Conservation (phyloP, 805 yeast species). For the Ogataea populi-albae region DNA sequence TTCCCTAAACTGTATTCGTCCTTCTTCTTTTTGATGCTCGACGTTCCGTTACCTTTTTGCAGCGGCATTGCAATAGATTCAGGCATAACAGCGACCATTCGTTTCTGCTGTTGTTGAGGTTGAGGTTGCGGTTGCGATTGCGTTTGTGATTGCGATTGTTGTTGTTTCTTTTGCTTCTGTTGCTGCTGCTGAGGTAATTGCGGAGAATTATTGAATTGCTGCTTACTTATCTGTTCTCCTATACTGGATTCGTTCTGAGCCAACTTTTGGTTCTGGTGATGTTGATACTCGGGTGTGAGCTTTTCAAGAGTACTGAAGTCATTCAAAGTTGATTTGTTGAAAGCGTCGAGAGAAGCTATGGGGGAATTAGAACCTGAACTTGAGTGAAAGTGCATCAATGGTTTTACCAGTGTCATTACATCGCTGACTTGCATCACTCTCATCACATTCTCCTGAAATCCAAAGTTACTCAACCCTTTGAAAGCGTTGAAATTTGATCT, state of each 20-base stretch:
- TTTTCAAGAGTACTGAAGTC: constrained; percentile 19
- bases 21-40: constrained; percentile 9
- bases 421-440: constrained; percentile 73
- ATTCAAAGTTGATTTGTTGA: constrained; percentile 31
- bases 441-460: constrained; percentile 64
- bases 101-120: constrained; percentile 16
- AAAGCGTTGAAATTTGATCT: constrained; percentile 35
- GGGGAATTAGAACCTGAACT: constrained; percentile 48
- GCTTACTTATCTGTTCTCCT: constrained; percentile 16
- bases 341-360: constrained; percentile 53
- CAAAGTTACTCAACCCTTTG: constrained; percentile 51
- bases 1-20: constrained; percentile 16
- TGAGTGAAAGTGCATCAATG: constrained; percentile 49
- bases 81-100: no score
- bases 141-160: constrained; percentile 12
- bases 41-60: neutral
- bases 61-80: neutral
- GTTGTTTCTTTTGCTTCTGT: constrained; percentile 15
- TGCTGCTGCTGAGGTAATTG: constrained; percentile 4
- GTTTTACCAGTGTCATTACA: constrained; percentile 68
- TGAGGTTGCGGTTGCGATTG: no score
- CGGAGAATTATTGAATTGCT: constrained; percentile 7
- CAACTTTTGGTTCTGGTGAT: constrained; percentile 27
- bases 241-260: constrained; percentile 15
- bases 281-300: constrained; percentile 18